A percentile compares a stretch with the other conserved stretches of the same genome.
These are phyloP conservation scores for Phytophthora chlamydospora DNA, from an alignment of 352 stramenopile genomes.

Conservation along the genomic window DNA sequence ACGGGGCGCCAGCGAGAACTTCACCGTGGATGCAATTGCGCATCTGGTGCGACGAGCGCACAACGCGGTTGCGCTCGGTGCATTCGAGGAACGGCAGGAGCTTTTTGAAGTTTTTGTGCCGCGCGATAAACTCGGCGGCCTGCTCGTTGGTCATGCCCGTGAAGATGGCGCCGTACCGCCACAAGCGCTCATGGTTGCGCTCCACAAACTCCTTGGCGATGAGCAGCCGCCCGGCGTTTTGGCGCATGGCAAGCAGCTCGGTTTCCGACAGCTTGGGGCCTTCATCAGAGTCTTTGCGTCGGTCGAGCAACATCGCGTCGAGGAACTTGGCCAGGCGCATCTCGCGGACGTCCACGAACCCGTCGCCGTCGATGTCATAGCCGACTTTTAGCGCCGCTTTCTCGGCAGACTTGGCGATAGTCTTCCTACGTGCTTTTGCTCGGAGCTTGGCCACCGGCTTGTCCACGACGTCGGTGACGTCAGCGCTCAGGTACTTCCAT, in stretches of 20 bases:
- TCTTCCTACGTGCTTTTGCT: slow-evolving; percentile 16
- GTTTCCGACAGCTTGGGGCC: slow-evolving; percentile 26
- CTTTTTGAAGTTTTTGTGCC: slow-evolving; percentile 72
- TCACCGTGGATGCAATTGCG: slow-evolving; percentile 39
- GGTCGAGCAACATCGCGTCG: slow-evolving; percentile 56
- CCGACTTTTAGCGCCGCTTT: slow-evolving; percentile 23
- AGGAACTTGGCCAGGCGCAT: slow-evolving; percentile 73
- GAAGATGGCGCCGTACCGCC: slow-evolving; percentile 74
- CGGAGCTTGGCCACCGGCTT: slow-evolving; percentile 15
- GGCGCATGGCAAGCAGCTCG: slow-evolving; percentile 54
- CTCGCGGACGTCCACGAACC: slow-evolving; percentile 67
- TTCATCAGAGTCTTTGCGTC: slow-evolving; percentile 24
- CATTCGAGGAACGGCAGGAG: slow-evolving; percentile 68
- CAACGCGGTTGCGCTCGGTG: slow-evolving; percentile 60
- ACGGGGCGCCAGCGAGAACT: neutral
- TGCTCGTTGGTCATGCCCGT: slow-evolving; percentile 62
- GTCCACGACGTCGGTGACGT: slow-evolving; percentile 52
- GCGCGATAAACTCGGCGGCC: slow-evolving; percentile 64
- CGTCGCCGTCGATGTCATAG: slow-evolving; percentile 75
- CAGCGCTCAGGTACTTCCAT: slow-evolving; percentile 60
- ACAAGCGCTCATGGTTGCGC: slow-evolving; percentile 67
- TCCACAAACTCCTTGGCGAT: slow-evolving; percentile 77
- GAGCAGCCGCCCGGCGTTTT: slow-evolving; percentile 57
- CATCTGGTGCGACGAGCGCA: slow-evolving; percentile 62
- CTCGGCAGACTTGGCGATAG: slow-evolving; percentile 5